Evolutionary conservation across 2,329 filamentous ascomycete species (phyloP).

Genomic region (Penicillium verrucosum): DNA sequence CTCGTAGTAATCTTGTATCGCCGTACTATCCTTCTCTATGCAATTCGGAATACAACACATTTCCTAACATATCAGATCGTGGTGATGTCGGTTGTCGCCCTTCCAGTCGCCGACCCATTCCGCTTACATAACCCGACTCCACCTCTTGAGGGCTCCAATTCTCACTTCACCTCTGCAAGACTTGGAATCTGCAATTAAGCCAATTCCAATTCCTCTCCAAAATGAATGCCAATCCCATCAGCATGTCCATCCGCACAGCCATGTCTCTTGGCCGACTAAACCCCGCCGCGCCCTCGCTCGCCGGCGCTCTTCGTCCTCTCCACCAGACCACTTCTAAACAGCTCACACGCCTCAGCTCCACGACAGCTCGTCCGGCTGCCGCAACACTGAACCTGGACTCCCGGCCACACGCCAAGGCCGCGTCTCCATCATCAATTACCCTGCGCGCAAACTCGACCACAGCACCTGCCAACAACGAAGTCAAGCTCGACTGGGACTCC

Average conservation of each 20-base stretch:
- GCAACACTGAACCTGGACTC: slow-evolving; percentile 16
- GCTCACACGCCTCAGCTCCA: slow-evolving; percentile 25
- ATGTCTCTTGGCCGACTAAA: slow-evolving; percentile 29
- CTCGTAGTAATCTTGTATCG: too few species aligned
- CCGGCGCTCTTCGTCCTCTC: slow-evolving; percentile 17
- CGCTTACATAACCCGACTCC: slow-evolving; percentile 24
- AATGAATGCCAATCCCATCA: slow-evolving; percentile 29
- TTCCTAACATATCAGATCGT: not conserved
- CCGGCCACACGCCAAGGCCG: slow-evolving; percentile 8
- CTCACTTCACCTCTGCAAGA: slow-evolving; percentile 11
- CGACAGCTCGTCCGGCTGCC: slow-evolving; percentile 13
- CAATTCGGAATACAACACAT: not conserved
- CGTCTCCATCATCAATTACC: slow-evolving; percentile 7
- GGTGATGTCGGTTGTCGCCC: not conserved
- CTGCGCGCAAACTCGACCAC: slow-evolving; percentile 31
- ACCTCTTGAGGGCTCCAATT: slow-evolving; percentile 1
- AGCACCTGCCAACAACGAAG: slow-evolving; percentile 31
- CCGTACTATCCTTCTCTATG: too few species aligned
- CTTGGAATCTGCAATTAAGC: not conserved
- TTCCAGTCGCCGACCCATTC: not conserved
- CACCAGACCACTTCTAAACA: slow-evolving; percentile 19
- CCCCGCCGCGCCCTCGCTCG: slow-evolving; percentile 25
- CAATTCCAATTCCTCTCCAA: slow-evolving; percentile 10
- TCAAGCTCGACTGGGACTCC: slow-evolving; percentile 76
- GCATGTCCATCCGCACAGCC: slow-evolving; percentile 34